phyloP scores from a whole-genome alignment of 805 yeast genomes.

The Myxozyma geophila region DNA sequence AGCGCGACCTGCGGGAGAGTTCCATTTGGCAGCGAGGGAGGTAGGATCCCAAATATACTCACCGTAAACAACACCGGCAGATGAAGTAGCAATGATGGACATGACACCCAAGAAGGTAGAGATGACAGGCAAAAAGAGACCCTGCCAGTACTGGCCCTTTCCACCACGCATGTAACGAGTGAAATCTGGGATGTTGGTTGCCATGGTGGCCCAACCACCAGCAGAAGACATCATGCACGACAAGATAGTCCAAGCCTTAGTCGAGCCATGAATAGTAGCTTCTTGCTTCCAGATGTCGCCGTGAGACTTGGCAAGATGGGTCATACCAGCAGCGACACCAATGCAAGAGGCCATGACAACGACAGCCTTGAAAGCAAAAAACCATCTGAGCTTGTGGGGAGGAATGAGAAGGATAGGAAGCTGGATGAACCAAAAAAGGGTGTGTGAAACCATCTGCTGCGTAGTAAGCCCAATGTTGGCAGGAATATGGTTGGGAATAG shows the following conservation, averaged over 20 bases:
- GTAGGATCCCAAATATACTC: conserved; percentile 35
- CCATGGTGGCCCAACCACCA: conserved; percentile 44
- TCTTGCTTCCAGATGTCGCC: conserved; percentile 33
- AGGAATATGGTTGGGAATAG: conserved; percentile 35
- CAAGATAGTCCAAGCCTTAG: conserved; percentile 36
- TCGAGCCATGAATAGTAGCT: conserved; percentile 36
- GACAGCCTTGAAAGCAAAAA: conserved; percentile 34
- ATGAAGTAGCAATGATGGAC: conserved; percentile 30
- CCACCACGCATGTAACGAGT: conserved; percentile 32
- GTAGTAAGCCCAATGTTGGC: conserved; percentile 35
- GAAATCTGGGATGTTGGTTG: conserved; percentile 39
- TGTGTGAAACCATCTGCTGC: conserved; percentile 31
- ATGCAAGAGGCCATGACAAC: conserved; percentile 27
- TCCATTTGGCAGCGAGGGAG: conserved; percentile 29
- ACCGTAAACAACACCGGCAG: conserved; percentile 34
- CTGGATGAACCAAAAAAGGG: conserved; percentile 35
- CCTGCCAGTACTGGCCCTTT: conserved; percentile 35
- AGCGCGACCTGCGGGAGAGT: conserved; percentile 30
- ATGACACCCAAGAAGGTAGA: conserved; percentile 32
- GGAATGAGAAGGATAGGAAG: conserved; percentile 34
- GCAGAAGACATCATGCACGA: conserved; percentile 39
- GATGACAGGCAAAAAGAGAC: conserved; percentile 33
- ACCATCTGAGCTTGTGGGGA: conserved; percentile 37
- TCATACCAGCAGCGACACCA: conserved; percentile 37
- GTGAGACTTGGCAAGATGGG: conserved; percentile 20